Evolutionary conservation across 257 asterid species (phyloP), one percentile per base, ranked within the genome.

Genomic region (Nicotiana otophora): DNA sequence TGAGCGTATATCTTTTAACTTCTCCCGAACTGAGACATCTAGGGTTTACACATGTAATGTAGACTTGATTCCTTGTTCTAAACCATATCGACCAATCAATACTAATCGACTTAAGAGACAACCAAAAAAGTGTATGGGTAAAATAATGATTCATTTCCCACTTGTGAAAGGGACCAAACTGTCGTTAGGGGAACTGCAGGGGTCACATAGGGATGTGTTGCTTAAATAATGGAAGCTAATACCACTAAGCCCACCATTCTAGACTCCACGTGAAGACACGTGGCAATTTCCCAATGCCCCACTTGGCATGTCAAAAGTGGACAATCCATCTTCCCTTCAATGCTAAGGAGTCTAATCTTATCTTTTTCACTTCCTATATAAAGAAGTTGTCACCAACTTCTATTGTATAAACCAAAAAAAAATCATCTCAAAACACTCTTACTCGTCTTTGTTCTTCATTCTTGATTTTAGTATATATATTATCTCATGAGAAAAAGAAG

Each of bases 321-420:
- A 10, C 75, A 23, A 75, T 77, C 81, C 30, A 87, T 83, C 85
- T 86, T 83, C 82, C 28, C 28, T 19, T 68, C 77, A 68, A 68
- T 4, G 77, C 55, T 2, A 68, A 39, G n/a, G 39, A 39, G 19
- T 28, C 88, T 84, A 75, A 80, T 80, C 86, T 86, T 70, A 80
- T 84, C 92, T 65, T 75, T 65, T 46, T 33, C 66, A 77, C 42
- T 68, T 67, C 12, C 85, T 85, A 74, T 84, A 85, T 90, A 91
- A 84, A 82, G 80, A 77, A 60, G 31, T 77, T 70, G 57, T n/a
- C 23, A 7, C 9, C 46, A 53, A 36, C 82, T 46, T 31, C 7
- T 0, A 78, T 65, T 68, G 60, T 75, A 34, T 10, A 67, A 63
- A 82, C 83, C 46, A 65, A 20, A 53, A 46, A 84, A 61, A 72